Base-by-base conservation (phyloP, 2,329 filamentous ascomycete genomes). In the Verticillium nubilum region DNA sequence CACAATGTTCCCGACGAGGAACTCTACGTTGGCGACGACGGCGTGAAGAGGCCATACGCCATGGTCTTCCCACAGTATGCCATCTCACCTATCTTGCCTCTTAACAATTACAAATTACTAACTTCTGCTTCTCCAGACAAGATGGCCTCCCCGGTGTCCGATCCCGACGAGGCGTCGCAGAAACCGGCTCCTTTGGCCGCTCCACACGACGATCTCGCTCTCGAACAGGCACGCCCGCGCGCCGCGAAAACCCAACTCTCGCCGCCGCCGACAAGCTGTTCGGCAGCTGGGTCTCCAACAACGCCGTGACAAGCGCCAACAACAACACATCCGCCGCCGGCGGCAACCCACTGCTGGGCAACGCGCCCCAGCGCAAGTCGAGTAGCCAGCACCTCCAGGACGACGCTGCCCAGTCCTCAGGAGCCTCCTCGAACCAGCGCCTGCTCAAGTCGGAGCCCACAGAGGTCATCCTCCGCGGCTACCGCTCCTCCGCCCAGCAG, bases 401-500 rank as follows among this genome's bases (percentile, higher is more conserved):
- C 55, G 73, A 77, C 28, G 58, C 66, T 15, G 61, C 68, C 28
- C 67, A 67, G 7, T 57, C 66, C 15, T 31, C 29, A 13, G 29
- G 29, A 4, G 60, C 68, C 19, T 67, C 67, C 6, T 65, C 71
- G 29, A 50, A 7, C 7, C 68, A 71, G 57, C 70, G 73, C 64
- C 62, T 67, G 59, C 65, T 71, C 63, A 73, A 75, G 60, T 72
- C 72, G 17, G 72, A 78, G 50, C 83, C 84, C 1, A 79, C 90
- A 42, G 92, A 97, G 74, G 85, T 96, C 63, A 86, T 97, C 59
- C 80, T 98, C 17, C 90, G 93, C 66, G 94, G 94, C 29, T 97
- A 93, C 74, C 78, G 80, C 59, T 83, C 81, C 17, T 72, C 79
- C 1, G 73, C 85, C 73, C 77, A 87, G 74, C 81, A 92, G 78